Evolutionary conservation across 345 rosid species (phyloP).

Genomic region (Populus pruinosa): DNA sequence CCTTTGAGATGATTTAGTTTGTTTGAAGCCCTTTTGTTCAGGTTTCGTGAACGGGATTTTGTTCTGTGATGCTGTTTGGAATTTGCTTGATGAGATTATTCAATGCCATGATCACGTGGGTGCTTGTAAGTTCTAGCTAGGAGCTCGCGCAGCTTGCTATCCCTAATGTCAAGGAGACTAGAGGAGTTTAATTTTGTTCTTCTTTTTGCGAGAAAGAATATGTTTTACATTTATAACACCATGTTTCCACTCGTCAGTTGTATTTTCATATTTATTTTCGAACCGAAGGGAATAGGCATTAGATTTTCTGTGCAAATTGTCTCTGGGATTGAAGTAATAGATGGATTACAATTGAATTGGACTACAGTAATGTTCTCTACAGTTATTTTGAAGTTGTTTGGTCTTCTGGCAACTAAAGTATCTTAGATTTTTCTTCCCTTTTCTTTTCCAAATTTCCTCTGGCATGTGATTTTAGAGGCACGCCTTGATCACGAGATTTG

Average conservation of each 20-base stretch:
- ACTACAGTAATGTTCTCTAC: too few species aligned
- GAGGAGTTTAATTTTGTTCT: not conserved
- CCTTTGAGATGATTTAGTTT: not conserved
- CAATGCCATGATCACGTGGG: not conserved
- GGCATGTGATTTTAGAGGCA: not conserved
- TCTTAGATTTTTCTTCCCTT: not conserved
- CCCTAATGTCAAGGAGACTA: not conserved
- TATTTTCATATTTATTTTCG: not conserved
- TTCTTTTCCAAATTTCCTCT: not conserved
- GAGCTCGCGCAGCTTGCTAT: not conserved
- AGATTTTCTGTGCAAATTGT: not conserved
- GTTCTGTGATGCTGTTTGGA: not conserved
- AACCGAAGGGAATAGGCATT: not conserved
- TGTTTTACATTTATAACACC: not conserved
- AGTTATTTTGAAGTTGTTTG: not conserved
- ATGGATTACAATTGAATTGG: not conserved
- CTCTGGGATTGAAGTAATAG: not conserved
- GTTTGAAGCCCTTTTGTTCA: constrained; percentile 3
- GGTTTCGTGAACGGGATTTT: not conserved
- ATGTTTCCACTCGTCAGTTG: not conserved
- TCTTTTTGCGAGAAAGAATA: not conserved
- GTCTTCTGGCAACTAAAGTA: not conserved
- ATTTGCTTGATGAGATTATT: not conserved
- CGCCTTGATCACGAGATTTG: not conserved
- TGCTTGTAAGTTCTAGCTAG: not conserved